Conservation (phyloP, 352 stramenopile genomes). For the Phytophthora colocasiae region DNA sequence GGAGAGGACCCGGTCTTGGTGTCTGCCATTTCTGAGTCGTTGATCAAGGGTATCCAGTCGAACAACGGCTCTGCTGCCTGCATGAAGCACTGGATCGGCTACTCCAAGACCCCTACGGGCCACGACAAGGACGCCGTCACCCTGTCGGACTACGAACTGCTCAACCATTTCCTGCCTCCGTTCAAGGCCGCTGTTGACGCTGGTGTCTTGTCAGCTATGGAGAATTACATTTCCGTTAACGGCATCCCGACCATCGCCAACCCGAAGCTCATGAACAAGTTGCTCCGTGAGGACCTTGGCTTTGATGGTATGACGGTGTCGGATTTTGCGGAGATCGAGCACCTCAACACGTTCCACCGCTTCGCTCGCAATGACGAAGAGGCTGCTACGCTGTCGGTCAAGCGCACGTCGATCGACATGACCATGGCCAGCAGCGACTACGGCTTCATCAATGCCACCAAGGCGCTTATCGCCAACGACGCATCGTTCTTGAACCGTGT, state of each 20-base stretch:
- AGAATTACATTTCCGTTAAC: slow-evolving; percentile 93
- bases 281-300: slow-evolving; percentile 78
- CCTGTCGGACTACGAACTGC: slow-evolving; percentile 66
- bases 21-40: slow-evolving; percentile 64
- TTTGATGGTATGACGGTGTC: slow-evolving; percentile 91
- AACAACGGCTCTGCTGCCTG: slow-evolving; percentile 71
- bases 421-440: slow-evolving; percentile 81
- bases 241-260: slow-evolving; percentile 90
- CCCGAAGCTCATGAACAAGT: slow-evolving; percentile 69
- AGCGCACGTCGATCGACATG: slow-evolving; percentile 90
- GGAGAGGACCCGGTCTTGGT: slow-evolving; percentile 89
- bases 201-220: slow-evolving; percentile 89
- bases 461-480: slow-evolving; percentile 48
- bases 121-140: slow-evolving; percentile 83
- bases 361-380: slow-evolving; percentile 50
- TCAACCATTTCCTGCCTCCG: slow-evolving; percentile 84
- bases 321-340: slow-evolving; percentile 92
- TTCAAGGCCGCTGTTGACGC: slow-evolving; percentile 81
- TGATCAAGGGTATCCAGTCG: slow-evolving; percentile 83
- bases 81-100: slow-evolving; percentile 90
- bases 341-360: slow-evolving; percentile 70
- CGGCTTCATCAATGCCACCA: slow-evolving; percentile 61
- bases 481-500: slow-evolving; percentile 52
- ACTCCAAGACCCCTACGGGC: slow-evolving; percentile 73
- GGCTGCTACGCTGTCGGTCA: slow-evolving; percentile 66